Evolutionary conservation across 768 basidiomycete species (phyloP).

Genomic region (Termitomyces sp.): DNA sequence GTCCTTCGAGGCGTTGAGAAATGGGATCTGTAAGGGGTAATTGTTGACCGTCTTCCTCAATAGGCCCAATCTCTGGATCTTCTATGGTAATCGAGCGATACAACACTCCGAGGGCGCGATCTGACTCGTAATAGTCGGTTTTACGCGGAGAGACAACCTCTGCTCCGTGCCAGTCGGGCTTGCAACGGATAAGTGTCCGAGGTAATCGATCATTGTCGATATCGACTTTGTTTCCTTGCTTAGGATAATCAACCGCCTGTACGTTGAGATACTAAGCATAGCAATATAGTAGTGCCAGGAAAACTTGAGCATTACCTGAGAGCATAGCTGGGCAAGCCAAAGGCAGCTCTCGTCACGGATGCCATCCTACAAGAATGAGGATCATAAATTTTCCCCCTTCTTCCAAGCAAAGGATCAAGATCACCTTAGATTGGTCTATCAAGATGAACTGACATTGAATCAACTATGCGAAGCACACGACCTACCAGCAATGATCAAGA

Average conservation of each 20-base stretch:
- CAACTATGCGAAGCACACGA: conserved; percentile 1
- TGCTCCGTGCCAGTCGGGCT: conserved; percentile 75
- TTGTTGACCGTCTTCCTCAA: conserved; percentile 5
- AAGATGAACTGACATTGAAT: neutral
- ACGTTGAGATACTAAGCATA: neutral
- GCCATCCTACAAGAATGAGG: conserved; percentile 43
- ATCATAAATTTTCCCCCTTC: neutral
- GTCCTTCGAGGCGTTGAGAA: conserved; percentile 24
- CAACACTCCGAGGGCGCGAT: conserved; percentile 63
- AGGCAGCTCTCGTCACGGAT: conserved; percentile 54
- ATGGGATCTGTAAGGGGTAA: conserved; percentile 31
- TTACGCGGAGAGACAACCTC: conserved; percentile 48
- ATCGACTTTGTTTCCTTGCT: conserved; percentile 65
- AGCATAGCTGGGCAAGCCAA: conserved; percentile 55
- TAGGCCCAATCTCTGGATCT: conserved; percentile 24
- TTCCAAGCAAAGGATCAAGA: neutral
- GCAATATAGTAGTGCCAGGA: too few species aligned
- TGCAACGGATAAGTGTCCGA: conserved; percentile 50
- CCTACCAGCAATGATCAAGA: conserved; percentile 67
- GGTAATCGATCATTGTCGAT: conserved; percentile 43
- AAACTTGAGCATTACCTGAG: conserved; percentile 27
- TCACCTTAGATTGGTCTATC: conserved; percentile 67
- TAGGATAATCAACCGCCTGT: conserved; percentile 76
- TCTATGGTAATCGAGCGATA: conserved; percentile 56
- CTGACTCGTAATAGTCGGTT: conserved; percentile 68